These are phyloP conservation scores for Musa schizocarpa DNA, from an alignment of 176 grass and related monocot species.

Conservation along the genomic window DNA sequence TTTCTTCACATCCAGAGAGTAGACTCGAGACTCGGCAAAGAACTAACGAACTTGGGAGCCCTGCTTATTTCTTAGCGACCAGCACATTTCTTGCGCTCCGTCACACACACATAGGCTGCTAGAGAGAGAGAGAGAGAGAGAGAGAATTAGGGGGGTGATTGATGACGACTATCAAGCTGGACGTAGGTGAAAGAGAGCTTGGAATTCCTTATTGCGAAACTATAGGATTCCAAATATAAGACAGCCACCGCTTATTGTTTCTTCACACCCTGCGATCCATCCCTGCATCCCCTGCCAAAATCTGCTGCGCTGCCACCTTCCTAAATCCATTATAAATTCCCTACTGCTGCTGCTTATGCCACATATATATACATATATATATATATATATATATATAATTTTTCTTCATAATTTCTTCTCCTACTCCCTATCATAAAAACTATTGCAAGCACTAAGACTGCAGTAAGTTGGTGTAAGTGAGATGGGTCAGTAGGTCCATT, in stretches of 20 bases:
- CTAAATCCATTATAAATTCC: neutral
- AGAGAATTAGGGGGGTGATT: neutral
- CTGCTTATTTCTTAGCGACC: neutral
- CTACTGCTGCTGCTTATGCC: neutral
- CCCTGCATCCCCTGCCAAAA: neutral
- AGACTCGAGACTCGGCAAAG: neutral
- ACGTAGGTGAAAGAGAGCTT: neutral
- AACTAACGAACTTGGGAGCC: neutral
- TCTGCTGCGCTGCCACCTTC: neutral
- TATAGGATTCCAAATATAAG: no score
- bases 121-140: neutral
- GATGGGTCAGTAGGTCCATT: conserved; percentile 20
- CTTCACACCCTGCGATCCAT: neutral
- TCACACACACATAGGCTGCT: neutral
- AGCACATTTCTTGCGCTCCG: neutral
- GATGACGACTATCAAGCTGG: neutral
- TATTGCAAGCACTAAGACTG: neutral
- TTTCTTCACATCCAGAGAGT: neutral
- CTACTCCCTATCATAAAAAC: neutral
- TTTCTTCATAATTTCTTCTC: neutral
- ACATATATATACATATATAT: neutral
- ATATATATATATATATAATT: neutral
- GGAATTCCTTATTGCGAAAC: neutral
- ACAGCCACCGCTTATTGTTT: neutral
- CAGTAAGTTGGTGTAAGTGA: neutral